Conservation (phyloP, 306 rosid genomes). For the Dryas octopetala region DNA sequence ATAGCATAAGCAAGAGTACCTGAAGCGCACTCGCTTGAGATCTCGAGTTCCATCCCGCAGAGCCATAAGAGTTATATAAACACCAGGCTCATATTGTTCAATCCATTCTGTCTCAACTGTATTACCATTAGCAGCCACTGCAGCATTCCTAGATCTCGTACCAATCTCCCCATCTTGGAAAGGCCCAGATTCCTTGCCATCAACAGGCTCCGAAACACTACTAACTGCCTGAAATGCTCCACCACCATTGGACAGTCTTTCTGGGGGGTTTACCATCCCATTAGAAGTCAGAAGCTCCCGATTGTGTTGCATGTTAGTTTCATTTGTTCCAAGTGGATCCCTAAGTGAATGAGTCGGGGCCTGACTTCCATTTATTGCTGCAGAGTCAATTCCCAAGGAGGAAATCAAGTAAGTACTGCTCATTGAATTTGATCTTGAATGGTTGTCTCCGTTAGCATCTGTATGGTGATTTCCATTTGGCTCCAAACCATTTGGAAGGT, state of each 20-base stretch:
- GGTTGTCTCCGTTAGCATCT: constrained; percentile 49
- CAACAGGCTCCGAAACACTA: constrained; percentile 50
- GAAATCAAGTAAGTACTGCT: constrained; percentile 64
- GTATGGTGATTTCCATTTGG: constrained; percentile 57
- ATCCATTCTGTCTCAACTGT: constrained; percentile 94
- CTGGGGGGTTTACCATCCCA: constrained; percentile 38
- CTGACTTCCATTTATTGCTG: constrained; percentile 38
- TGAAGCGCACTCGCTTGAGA: constrained; percentile 96
- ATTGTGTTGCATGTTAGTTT: constrained; percentile 41
- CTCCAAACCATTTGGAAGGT: constrained; percentile 62
- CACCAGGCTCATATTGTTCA: constrained; percentile 97
- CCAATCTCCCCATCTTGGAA: constrained; percentile 56
- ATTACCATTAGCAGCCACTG: constrained; percentile 37
- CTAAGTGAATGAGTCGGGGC: constrained; percentile 32
- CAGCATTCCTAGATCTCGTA: constrained; percentile 46
- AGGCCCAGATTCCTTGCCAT: constrained; percentile 63
- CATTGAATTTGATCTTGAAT: constrained; percentile 61
- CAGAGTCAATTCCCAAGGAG: constrained; percentile 52
- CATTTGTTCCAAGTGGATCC: constrained; percentile 47
- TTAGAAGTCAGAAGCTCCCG: constrained; percentile 38
- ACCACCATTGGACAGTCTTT: constrained; percentile 51
- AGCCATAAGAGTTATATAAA: constrained; percentile 93
- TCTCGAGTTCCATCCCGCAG: constrained; percentile 82
- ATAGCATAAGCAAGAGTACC: constrained; percentile 45
- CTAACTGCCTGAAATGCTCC: constrained; percentile 41